Base-by-base conservation (phyloP, 1,139 yeast genomes). In the Saccharomyces hybrid region DNA sequence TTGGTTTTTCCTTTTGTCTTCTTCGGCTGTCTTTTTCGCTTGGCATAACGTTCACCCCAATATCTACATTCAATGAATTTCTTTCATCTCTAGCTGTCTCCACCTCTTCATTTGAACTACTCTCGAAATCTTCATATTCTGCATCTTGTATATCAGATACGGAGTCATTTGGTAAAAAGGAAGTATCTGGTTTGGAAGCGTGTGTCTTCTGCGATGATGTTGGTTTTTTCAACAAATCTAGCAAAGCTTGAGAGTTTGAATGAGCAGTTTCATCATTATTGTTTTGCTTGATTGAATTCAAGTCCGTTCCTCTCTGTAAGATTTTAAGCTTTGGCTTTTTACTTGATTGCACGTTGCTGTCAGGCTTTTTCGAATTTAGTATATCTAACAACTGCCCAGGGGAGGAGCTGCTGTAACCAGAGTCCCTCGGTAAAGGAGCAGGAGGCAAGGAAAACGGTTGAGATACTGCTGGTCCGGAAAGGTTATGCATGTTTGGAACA, bases 401-500 rank as follows among this genome's bases (percentile, higher is more conserved):
- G 55, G 74, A 74, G 0, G 72, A 67, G 27, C 65, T 69, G 13
- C 68, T 63, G 14, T 68, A 70, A 2, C 60, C 63, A 8, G 47
- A 14, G 58, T 53, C 50, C 48, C 50, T 20, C 52, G 55, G 11
- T 59, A 62, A 52, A 56, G 68, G 42, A 13, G 20, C 23, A 3
- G 20, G n/a, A 9, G 28, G 42, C 25, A 23, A 4, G 32, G 44
- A 11, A 23, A 27, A 13, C 4, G 46, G 13, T 20, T 16, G 59
- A n/a, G 60, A 68, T 46, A 71, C 65, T 2, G 80, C 78, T 42
- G 76, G 75, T 60, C 74, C 78, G 49, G 73, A 73, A 47, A 79
- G 69, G 5, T 74, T 65, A 23, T 73, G 76, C 2, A 81, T 77
- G 47, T 73, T 73, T 32, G 83, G 83, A 28, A 73, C 73, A 50